Evolutionary conservation across 257 asterid species (phyloP), one percentile per base, ranked within the genome.

Genomic region (Przewalskia tangutica): DNA sequence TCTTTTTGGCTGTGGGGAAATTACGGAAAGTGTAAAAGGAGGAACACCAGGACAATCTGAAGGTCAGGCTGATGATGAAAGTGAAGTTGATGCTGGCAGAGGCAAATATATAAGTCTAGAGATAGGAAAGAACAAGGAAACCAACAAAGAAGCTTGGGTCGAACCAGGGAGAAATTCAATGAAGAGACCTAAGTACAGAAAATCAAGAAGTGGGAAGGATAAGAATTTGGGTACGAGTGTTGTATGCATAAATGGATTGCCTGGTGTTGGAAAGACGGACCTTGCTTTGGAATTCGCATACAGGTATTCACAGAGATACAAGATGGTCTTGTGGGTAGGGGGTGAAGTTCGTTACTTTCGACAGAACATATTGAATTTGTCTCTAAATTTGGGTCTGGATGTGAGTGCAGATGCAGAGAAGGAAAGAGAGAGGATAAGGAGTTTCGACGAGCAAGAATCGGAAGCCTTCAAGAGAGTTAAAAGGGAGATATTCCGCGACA

Each of bases 271-370:
- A 23, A 95, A 95, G 83, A 92, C 98, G 0, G 98, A 95, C 87
- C 88, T 93, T 0, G 97, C 94, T 0, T 82, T 93, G 89, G 98
- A 95, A 83, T 93, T 93, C 27, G 97, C 98, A 13, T 82, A 89
- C 84, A 88, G 93, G 12, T 89, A 84, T 78, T 79, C 91, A 0
- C 97, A 95, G 50, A 89, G 98, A 67, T 95, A 95, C 89, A 95
- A 90, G 85, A 92, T 91, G 98, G 97, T 95, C 48, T 75, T 93
- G 82, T 95, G 98, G 98, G 90, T 93, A 0, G 94, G 98, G 0
- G 98, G 98, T 11, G 98, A 95, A 75, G 86, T 93, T 40, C 89
- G 87, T 59, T 88, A 90, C 81, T 85, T 95, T 82, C 86, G 97
- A 85, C 98, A 95, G 83, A 95, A 93, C 79, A 83, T 93, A 86